Evolutionary conservation across 1,139 yeast genomes (phyloP), one percentile per base, ranked within the genome.

Genomic region (Diutina rugosa): DNA sequence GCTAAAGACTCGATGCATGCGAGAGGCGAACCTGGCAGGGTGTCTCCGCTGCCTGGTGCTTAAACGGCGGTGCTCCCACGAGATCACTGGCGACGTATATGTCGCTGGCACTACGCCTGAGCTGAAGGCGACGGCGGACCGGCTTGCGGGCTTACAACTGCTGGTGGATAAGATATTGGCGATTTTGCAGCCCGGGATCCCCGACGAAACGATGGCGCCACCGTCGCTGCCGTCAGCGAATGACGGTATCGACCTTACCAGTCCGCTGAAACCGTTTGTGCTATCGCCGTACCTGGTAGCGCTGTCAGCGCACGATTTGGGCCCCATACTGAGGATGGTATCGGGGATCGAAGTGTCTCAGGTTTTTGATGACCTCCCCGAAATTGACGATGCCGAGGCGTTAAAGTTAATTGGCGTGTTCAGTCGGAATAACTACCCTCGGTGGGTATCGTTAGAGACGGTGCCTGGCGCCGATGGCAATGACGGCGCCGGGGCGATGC

Each of bases 301-400:
- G 26, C 44, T 32, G 44, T 8, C 41, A 5, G 21, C 29, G 18
- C 28, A 30, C 28, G 29, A 30, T 5, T 16, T 49, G 9, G 53
- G 53, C 9, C 53, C 53, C 29, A 32, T 49, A 4, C 10, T n/a
- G 10, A 14, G 28, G 44, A 16, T 32, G 28, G 32, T 49, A 12
- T 10, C n/a, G 12, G 53, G 53, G n/a, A 16, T n/a, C 2, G 12
- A 29, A 4, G 53, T 49, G 9, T 38, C 32, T 28, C 41, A 18
- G 14, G 53, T 49, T 14, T 49, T 49, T 10, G 53, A 49, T 18
- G 53, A 49, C n/a, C 18, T 49, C 7, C 53, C 53, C 12, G 53
- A 49, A n/a, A 32, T 49, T 8, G 41, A n/a, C 10, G 28, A 49
- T 14, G 44, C 28, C 26, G 44, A 49, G 41, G 53, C 53, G 6